Conservation (phyloP, 2,329 filamentous ascomycete genomes). For the Hypoxylon sp. region DNA sequence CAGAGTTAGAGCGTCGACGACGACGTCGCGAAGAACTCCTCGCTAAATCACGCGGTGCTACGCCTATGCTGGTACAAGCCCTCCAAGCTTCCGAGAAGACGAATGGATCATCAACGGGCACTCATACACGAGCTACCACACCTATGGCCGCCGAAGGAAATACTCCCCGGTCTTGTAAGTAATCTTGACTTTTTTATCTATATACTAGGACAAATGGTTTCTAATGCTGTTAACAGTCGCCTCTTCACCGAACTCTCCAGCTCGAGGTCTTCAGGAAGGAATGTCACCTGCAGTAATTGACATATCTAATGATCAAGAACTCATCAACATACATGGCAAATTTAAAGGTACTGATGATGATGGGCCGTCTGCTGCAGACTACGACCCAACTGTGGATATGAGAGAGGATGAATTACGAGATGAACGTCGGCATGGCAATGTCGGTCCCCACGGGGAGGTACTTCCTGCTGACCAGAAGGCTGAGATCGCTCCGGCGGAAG, state of each 20-base stretch:
- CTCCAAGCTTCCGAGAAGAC: slow-evolving; percentile 75
- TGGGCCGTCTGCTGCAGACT: slow-evolving; percentile 82
- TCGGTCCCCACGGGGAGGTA: slow-evolving; percentile 71
- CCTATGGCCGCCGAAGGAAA: slow-evolving; percentile 57
- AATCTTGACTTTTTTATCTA: slow-evolving; percentile 26
- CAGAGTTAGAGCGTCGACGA: slow-evolving; percentile 86
- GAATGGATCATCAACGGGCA: slow-evolving; percentile 67
- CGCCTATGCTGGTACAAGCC: slow-evolving; percentile 82
- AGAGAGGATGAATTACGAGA: slow-evolving; percentile 77
- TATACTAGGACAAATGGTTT: slow-evolving; percentile 12
- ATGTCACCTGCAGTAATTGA: slow-evolving; percentile 73
- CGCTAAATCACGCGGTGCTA: slow-evolving; percentile 83
- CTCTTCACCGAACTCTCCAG: slow-evolving; percentile 59
- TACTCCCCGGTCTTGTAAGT: slow-evolving; percentile 66
- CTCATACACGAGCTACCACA: slow-evolving; percentile 62
- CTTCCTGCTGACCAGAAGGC: slow-evolving; percentile 58
- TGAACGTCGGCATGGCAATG: slow-evolving; percentile 67
- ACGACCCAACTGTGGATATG: slow-evolving; percentile 83
- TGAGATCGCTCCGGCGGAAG: slow-evolving; percentile 56
- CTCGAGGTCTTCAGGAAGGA: slow-evolving; percentile 64
- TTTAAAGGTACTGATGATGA: slow-evolving; percentile 67
- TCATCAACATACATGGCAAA: slow-evolving; percentile 73
- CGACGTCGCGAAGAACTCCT: slow-evolving; percentile 88
- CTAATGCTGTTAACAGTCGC: slow-evolving; percentile 46
- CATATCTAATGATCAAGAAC: slow-evolving; percentile 76